Evolutionary conservation across 2,329 filamentous ascomycete species (phyloP).

Genomic region (Colletotrichum endophyticum): DNA sequence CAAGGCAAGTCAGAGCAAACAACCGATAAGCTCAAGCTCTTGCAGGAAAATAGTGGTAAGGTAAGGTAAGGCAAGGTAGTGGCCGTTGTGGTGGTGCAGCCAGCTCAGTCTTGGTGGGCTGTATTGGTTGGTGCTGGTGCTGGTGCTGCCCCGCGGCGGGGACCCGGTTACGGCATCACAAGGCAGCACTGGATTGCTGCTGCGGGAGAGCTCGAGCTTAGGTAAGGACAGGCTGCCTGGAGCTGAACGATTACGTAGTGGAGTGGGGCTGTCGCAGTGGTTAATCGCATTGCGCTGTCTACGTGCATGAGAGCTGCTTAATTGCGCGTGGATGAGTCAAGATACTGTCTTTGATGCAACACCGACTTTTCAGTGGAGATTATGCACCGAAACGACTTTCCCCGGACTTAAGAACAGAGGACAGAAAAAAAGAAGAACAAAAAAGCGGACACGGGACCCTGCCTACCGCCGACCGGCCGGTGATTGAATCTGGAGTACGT

Average conservation of each 20-base stretch:
- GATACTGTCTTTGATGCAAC: neutral
- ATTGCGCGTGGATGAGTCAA: neutral
- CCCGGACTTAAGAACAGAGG: neutral
- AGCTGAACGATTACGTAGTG: constrained; percentile 2
- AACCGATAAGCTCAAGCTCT: neutral
- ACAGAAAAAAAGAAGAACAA: neutral
- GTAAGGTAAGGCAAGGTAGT: neutral
- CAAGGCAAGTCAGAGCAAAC: neutral
- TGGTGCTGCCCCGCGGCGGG: neutral
- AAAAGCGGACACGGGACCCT: neutral
- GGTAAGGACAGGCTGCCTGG: neutral
- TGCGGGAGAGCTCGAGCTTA: neutral
- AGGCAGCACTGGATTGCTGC: neutral
- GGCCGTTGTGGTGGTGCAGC: neutral
- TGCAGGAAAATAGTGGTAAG: neutral
- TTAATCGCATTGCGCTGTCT: neutral
- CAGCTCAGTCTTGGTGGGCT: neutral
- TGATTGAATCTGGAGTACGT: neutral
- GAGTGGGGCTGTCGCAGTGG: neutral
- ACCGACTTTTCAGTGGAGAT: neutral
- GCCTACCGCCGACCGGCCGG: neutral
- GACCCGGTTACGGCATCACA: neutral
- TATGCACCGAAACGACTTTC: neutral
- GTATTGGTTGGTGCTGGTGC: neutral
- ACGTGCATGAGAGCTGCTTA: neutral